Evolutionary conservation across 306 rosid species (phyloP), one percentile per base, ranked within the genome.

Genomic region (Trichosanthes cucumerina): DNA sequence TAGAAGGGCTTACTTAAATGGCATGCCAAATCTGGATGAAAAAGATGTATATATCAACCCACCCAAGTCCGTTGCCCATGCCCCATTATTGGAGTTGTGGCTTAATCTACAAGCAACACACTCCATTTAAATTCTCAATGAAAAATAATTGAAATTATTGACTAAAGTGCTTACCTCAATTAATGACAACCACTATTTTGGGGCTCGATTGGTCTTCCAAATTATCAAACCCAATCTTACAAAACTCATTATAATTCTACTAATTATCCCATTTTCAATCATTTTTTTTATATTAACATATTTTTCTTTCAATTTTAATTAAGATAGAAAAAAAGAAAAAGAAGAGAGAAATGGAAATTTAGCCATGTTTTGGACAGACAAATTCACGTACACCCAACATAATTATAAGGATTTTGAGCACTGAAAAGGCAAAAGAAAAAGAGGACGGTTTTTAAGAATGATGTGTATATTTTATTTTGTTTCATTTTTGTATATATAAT

Each of bases 391-490:
- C 68, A 74, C 38, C 74, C 79, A 82, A 69, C 80, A 77, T 77
- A 80, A 85, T 85, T 31, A 85, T 84, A 41, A 66, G 33, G 78
- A 77, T 41, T 78, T 81, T 63, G 76, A 79, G 79, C 82, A 69
- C 79, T 47, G 59, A 81, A 84, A 80, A 76, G 76, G 64, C 7
- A 12, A 47, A 53, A 49, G 59, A 78, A 81, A 64, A 23, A 41
- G 24, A 49, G 64, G 79, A 54, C 49, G 57, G 34, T 34, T 71
- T 44, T 73, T 46, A 47, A 73, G 56, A 73, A 57, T 76, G 57
- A 71, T 71, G 39, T 38, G 18, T 56, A 36, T 38, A 57, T 38
- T 75, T 26, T 10, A 1, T 66, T 38, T 9, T 65, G 12, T 18
- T 36, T 65, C 4, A 15, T 16, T 26, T 26, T 23, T 24, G 1